Conservation (phyloP, 805 yeast genomes). For the Suhomyces pyralidae region DNA sequence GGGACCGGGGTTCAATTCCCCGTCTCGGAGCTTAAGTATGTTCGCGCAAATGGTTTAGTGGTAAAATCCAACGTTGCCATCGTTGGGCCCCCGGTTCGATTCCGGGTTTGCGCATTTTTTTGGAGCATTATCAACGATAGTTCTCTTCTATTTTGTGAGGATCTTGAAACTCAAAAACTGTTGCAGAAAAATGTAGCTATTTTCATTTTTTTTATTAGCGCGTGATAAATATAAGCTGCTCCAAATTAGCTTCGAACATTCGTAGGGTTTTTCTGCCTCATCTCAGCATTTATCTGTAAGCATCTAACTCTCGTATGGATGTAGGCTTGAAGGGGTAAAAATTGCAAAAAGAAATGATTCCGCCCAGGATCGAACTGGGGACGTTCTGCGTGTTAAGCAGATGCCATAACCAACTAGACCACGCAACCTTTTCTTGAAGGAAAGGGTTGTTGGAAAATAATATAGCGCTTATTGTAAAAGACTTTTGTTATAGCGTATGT, state of each 20-base stretch:
- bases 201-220: no score
- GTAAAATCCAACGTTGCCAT: constrained; percentile 7
- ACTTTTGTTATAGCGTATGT: no score
- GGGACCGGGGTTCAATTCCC: constrained; percentile 7
- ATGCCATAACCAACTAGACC: constrained; percentile 99
- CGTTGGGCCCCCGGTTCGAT: constrained; percentile 7
- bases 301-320: not conserved
- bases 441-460: not conserved
- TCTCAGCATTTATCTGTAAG: not conserved
- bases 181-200: no score
- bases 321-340: not conserved
- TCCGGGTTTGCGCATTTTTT: not conserved
- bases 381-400: constrained; percentile 99
- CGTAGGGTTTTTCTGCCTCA: not conserved
- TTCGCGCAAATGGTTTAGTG: constrained; percentile 7
- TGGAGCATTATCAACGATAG: no score
- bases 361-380: constrained; percentile 99
- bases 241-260: no score
- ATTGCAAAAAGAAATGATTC: constrained; percentile 52
- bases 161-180: no score
- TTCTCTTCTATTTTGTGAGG: no score
- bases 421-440: constrained; percentile 30
- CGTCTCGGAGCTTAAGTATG: constrained; percentile 5
- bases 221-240: no score
- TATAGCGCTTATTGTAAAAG: no score